Percentiles rank a stretch among this genome's conserved stretches.
Conservation (phyloP, 495 filamentous ascomycete genomes). For the Xylaria scruposa region DNA sequence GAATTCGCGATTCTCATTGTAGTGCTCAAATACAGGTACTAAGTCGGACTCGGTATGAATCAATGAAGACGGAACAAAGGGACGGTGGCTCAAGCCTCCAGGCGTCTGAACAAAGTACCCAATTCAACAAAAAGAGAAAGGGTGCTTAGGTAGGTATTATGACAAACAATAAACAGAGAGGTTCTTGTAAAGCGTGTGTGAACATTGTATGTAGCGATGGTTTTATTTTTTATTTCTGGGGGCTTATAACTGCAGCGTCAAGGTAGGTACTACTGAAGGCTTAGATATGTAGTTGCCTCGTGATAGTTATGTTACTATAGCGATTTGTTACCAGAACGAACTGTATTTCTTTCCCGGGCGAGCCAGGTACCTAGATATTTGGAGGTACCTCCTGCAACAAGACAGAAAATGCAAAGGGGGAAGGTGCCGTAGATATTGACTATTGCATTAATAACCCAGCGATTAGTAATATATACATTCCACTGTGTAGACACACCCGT, state of each 20-base stretch:
- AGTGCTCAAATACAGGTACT: not conserved
- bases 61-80: slow-evolving; percentile 9
- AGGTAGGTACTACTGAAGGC: not conserved
- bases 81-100: no score
- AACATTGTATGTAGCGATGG: not conserved
- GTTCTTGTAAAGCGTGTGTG: not conserved
- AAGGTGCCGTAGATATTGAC: not conserved
- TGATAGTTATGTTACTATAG: no score
- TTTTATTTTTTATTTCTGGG: not conserved
- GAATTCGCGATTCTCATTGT: not conserved
- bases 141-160: not conserved
- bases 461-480: not conserved
- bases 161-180: not conserved
- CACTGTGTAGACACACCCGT: not conserved
- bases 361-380: not conserved
- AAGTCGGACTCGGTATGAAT: not conserved
- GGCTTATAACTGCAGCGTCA: not conserved
- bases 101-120: not conserved
- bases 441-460: not conserved
- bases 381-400: not conserved
- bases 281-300: no score
- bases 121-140: not conserved
- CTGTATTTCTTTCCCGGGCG: no score
- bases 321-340: no score
- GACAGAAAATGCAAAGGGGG: not conserved